Evolutionary conservation across 2,329 filamentous ascomycete species (phyloP).

Genomic region (Neurospora crassa): DNA sequence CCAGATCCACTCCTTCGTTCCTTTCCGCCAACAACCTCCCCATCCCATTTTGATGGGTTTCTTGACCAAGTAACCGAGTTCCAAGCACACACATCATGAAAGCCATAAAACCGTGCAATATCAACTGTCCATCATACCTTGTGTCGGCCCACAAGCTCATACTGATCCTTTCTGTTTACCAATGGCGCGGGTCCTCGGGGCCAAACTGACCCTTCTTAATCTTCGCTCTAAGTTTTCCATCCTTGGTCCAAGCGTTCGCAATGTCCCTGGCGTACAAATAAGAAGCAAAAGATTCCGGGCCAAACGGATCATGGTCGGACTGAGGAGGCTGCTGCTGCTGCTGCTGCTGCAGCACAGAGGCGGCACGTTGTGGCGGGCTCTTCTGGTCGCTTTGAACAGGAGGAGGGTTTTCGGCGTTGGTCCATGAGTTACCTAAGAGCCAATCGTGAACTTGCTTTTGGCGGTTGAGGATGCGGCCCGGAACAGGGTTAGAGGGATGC

Average conservation of each 20-base stretch:
- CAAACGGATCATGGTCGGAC: not conserved
- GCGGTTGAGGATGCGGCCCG: not conserved
- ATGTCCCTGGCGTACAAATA: not conserved
- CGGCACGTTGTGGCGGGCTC: not conserved
- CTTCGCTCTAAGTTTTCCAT: not conserved
- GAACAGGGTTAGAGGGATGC: not conserved
- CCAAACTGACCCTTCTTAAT: not conserved
- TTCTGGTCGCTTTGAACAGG: not conserved
- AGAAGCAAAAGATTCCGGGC: not conserved
- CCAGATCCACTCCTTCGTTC: not conserved
- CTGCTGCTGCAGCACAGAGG: not conserved
- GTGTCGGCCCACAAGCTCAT: not conserved
- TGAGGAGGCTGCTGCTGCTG: not conserved
- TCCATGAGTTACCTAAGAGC: not conserved
- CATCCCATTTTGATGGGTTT: not conserved
- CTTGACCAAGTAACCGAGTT: not conserved
- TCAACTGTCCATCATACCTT: not conserved
- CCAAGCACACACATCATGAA: not conserved
- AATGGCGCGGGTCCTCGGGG: not conserved
- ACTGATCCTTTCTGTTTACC: not conserved
- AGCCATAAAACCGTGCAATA: not conserved
- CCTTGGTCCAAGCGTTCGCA: not conserved
- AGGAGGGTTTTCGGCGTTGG: not conserved
- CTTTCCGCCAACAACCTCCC: not conserved
- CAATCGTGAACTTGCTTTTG: not conserved